Percentiles rank a stretch among this genome's conserved stretches.
phyloP scores from a whole-genome alignment of 352 stramenopile genomes.

The Aphanomyces euteiches region DNA sequence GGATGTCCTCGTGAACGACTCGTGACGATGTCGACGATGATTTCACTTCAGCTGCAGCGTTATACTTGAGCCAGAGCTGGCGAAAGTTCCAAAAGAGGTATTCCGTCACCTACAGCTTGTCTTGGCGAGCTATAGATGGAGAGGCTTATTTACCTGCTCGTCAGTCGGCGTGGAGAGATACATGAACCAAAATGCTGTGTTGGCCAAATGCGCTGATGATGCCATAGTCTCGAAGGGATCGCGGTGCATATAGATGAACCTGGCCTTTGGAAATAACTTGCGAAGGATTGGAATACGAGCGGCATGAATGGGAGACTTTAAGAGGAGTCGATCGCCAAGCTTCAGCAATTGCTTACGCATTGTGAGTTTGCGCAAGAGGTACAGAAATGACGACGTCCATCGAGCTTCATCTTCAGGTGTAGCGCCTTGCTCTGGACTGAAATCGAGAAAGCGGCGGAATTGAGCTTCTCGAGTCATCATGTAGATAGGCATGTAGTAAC shows the following conservation, averaged over 20 bases:
- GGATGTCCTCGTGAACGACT: slow-evolving; percentile 4
- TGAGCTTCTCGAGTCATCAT: slow-evolving; percentile 38
- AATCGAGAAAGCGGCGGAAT: slow-evolving; percentile 33
- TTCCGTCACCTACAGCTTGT: slow-evolving; percentile 32
- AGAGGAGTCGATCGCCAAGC: slow-evolving; percentile 14
- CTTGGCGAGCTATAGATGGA: slow-evolving; percentile 26
- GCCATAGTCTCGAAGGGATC: slow-evolving; percentile 34
- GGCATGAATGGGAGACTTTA: slow-evolving; percentile 34
- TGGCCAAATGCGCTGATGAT: slow-evolving; percentile 34
- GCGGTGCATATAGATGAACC: slow-evolving; percentile 38
- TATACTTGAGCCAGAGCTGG: slow-evolving; percentile 33
- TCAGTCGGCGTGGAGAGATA: slow-evolving; percentile 34
- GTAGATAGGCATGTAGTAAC: slow-evolving; percentile 44
- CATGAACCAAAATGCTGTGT: slow-evolving; percentile 35
- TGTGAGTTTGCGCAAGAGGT: slow-evolving; percentile 31
- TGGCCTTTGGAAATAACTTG: slow-evolving; percentile 35
- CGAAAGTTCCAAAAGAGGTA: slow-evolving; percentile 37
- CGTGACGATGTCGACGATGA: neutral
- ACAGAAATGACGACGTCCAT: slow-evolving; percentile 30
- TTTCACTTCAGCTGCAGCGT: neutral
- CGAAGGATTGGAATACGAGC: slow-evolving; percentile 29
- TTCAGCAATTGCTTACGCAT: slow-evolving; percentile 1
- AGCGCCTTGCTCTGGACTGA: slow-evolving; percentile 28
- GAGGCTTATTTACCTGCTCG: slow-evolving; percentile 25
- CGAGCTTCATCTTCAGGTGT: slow-evolving; percentile 25